Base-by-base conservation (phyloP, 805 yeast species). In the Lipomyces sp. region DNA sequence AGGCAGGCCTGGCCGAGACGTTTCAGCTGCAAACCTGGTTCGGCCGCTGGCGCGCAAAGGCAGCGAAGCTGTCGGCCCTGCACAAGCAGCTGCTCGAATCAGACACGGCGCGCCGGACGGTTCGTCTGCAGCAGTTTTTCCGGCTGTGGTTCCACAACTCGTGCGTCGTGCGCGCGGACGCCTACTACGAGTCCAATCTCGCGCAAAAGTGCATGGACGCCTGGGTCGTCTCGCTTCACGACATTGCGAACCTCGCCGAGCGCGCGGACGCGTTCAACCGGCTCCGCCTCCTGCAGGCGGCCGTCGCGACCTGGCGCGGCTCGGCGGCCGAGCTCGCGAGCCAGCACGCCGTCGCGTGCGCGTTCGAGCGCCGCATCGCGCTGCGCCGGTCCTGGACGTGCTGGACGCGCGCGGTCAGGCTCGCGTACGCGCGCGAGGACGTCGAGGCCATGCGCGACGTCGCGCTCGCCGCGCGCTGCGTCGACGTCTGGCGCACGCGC, bases 341-440 rank as follows among this genome's bases (percentile, higher is more conserved):
- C 24, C 29, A 16, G 39, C 39, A 31, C 19, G 29, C 26, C n/a
- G 29, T 53, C 2, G 55, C 58, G 2, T 45, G 33, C 13, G 46
- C 48, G 13, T 53, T 45, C 39, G 31, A 46, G 13, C 45, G 39
- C 7, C 49, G 52, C 4, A 31, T 49, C 2, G 4, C 13, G 10
- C 26, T 53, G 16, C 52, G 52, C 29, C 32, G 16, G 18, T 24
- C 37, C 4, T 53, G 55, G 55, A 26, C 22, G 7, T 18, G 4
- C 7, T 53, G 58, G 58, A 34, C 33, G 3, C 34, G 33, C 19
- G 33, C 22, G 28, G 32, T 45, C 1, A 19, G 36, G 4, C 36
- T 48, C 10, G 18, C 19, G 4, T 2, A 18, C 16, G 24, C 39
- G 3, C 23, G 18, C 13, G 36, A 34, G 8, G 49, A 45, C 11